Evolutionary conservation across 352 stramenopile genomes (phyloP).

Genomic region (Bremia lactucae): DNA sequence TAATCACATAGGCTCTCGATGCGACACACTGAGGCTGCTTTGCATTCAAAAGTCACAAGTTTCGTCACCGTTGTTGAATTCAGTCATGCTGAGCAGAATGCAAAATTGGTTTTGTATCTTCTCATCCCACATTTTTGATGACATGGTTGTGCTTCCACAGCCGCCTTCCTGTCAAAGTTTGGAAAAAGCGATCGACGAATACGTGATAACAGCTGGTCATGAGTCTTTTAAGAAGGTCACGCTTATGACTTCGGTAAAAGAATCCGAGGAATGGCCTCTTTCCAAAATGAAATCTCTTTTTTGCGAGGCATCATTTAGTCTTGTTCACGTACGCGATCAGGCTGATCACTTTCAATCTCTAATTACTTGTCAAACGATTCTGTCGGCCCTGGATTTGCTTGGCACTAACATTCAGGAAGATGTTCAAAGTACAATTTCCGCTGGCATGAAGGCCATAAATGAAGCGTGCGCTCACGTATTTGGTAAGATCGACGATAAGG

Average conservation of each 20-base stretch:
- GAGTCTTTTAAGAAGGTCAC: slow-evolving; percentile 13
- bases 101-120: slow-evolving; percentile 8
- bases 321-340: slow-evolving; percentile 2
- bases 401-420: slow-evolving; percentile 18
- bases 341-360: slow-evolving; percentile 1
- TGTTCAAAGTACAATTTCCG: slow-evolving; percentile 9
- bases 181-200: slow-evolving; percentile 12
- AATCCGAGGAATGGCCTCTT: slow-evolving; percentile 14
- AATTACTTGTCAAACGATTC: slow-evolving; percentile 3
- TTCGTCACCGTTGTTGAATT: slow-evolving; percentile 2
- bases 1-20: slow-evolving; percentile 16
- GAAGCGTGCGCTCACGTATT: slow-evolving; percentile 6
- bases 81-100: slow-evolving; percentile 8
- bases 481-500: neutral
- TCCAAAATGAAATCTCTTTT: slow-evolving; percentile 2
- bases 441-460: slow-evolving; percentile 5
- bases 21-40: slow-evolving; percentile 17
- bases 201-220: slow-evolving; percentile 1
- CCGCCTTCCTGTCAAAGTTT: slow-evolving; percentile 14
- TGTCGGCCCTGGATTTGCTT: slow-evolving; percentile 12
- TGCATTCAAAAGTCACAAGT: slow-evolving; percentile 11
- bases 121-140: slow-evolving; percentile 5
- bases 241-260: slow-evolving; percentile 15
- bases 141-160: slow-evolving; percentile 10
- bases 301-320: slow-evolving; percentile 2